Evolutionary conservation across 495 filamentous ascomycete species (phyloP), one percentile per base, ranked within the genome.

Genomic region (Podospora appendiculata): DNA sequence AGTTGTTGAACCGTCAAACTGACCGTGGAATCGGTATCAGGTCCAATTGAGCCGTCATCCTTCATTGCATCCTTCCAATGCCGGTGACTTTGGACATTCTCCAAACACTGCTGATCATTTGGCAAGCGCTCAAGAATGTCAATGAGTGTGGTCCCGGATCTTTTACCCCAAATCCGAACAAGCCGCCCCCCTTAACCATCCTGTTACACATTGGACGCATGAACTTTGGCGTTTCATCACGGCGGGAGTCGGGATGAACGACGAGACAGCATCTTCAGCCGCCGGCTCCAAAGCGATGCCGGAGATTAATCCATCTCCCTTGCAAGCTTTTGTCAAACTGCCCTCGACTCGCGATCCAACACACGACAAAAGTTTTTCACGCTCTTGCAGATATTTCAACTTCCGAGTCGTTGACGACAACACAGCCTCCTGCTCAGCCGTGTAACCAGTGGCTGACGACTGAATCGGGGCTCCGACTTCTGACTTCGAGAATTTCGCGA

Each of bases 141-240:
- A 5, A 25, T 25, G 25, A 25, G 25, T 25, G 25, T 25, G 25
- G 25, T 25, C 25, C 5, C 25, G 25, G 25, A 25, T 25, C 25
- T 5, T 25, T 25, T 5, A 25, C 25, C 25, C 2, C 25, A 25
- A 25, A 25, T 25, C 25, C 25, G 25, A 25, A 25, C 2, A 25
- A 5, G 5, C 41, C 41, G 14, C n/a, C 13, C 3, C n/a, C 3
- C n/a, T 16, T 43, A 16, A 8, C 13, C 14, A 43, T 12, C 41
- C 41, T 43, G n/a, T 6, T 19, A 19, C 8, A 13, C 17, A 5
- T 14, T 47, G 45, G 45, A 34, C 32, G 56, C 56, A 58, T 58
- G 36, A 58, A 51, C 25, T 14, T 43, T 12, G 11, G 42, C 34
- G 56, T 58, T 58, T 58, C 56, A 58, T 43, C 13, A 47, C 48